Evolutionary conservation across 345 rosid genomes (phyloP).

Genomic region (Cardamine resedifolia): DNA sequence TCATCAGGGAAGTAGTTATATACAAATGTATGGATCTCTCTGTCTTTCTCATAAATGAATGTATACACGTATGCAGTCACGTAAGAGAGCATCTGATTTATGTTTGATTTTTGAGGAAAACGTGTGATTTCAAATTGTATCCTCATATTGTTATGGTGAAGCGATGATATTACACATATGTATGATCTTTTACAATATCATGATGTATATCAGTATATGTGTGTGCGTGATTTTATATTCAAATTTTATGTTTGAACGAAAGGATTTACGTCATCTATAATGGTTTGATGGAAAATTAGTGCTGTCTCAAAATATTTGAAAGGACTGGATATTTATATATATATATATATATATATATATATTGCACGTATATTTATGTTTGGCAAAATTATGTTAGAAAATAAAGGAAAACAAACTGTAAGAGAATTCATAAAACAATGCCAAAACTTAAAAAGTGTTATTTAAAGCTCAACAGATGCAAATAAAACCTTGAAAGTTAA

Average conservation of each 20-base stretch:
- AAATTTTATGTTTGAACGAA: neutral
- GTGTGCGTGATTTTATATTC: neutral
- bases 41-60: slow-evolving; percentile 18
- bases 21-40: slow-evolving; percentile 12
- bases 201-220: neutral
- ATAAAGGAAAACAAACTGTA: neutral
- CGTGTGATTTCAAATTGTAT: slow-evolving; percentile 14
- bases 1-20: slow-evolving; percentile 4
- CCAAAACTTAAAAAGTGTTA: neutral
- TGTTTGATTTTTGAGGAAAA: slow-evolving; percentile 26
- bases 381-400: neutral
- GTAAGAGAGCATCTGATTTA: slow-evolving; percentile 17
- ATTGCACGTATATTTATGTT: neutral
- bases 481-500: neutral
- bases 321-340: too few relatives aligned
- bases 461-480: neutral
- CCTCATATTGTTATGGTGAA: neutral
- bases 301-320: neutral
- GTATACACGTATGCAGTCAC: slow-evolving; percentile 27
- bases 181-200: neutral
- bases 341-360: too few relatives aligned
- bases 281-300: neutral
- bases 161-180: neutral
- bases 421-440: neutral
- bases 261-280: neutral